Percentiles rank a stretch among this genome's conserved stretches.
Evolutionary conservation across 495 filamentous ascomycete species (phyloP).

Genomic region (Hypoxylon lenormandii): DNA sequence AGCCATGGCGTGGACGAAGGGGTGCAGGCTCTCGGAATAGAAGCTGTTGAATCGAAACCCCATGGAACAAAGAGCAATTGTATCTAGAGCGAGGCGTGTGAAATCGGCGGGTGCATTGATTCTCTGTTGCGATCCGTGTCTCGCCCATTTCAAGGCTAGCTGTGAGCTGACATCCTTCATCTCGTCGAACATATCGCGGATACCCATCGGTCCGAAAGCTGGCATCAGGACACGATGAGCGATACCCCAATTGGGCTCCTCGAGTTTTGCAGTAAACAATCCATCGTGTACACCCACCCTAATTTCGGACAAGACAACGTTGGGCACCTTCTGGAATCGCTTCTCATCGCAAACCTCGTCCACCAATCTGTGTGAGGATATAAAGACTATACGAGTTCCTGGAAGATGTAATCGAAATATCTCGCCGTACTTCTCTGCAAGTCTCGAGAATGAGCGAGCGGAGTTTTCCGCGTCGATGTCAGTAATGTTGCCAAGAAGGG

Average conservation of each 20-base stretch:
- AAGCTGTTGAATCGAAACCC: constrained; percentile 76
- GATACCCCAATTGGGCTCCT: constrained; percentile 70
- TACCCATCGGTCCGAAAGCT: constrained; percentile 72
- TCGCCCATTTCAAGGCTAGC: constrained; percentile 74
- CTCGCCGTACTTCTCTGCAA: constrained; percentile 47
- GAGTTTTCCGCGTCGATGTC: constrained; percentile 48
- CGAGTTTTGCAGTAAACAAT: constrained; percentile 65
- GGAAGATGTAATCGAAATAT: constrained; percentile 42
- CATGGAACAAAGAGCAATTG: constrained; percentile 76
- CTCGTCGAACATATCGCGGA: constrained; percentile 72
- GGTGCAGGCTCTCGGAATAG: constrained; percentile 69
- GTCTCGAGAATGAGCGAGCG: constrained; percentile 24
- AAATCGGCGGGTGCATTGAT: constrained; percentile 72
- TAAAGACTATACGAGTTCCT: constrained; percentile 50
- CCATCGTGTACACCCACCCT: constrained; percentile 67
- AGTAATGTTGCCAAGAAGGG: constrained; percentile 49
- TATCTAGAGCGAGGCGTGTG: constrained; percentile 74
- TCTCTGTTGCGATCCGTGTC: constrained; percentile 63
- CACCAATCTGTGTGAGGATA: constrained; percentile 65
- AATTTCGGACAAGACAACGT: constrained; percentile 55
- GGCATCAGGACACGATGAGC: constrained; percentile 72
- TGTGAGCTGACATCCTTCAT: constrained; percentile 77
- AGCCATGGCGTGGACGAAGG: constrained; percentile 70
- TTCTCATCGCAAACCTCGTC: constrained; percentile 72
- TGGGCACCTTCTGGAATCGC: constrained; percentile 36